Base-by-base conservation (phyloP, 2,329 filamentous ascomycete genomes). In the Fusarium sp. region DNA sequence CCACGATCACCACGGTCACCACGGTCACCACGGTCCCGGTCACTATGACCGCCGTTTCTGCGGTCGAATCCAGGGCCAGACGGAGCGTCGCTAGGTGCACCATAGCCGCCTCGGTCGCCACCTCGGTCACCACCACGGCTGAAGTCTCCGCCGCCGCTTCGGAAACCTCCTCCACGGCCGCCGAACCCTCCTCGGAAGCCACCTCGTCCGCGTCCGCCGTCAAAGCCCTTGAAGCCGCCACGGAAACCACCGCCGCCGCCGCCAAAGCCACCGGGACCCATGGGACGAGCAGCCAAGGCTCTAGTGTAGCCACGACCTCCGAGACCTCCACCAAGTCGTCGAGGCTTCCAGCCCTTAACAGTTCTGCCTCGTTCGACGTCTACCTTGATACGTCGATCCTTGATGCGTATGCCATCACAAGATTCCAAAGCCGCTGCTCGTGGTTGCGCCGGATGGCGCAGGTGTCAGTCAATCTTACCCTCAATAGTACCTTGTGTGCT, bases 351-450 rank as follows among this genome's bases (percentile, higher is more conserved):
- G 48, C 92, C 93, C 77, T 93, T 92, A 39, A 98, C 93, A 31
- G 96, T 98, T 73, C 96, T 92, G 72, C 96, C 96, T 77, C 96
- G 91, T 82, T 99, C 96, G 65, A 98, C 95, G 78, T 99, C 96
- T 76, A 98, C 94, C 77, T 97, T 89, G 76, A 98, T 93, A 75
- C 92, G 90, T 77, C 95, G 90, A 78, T 97, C 94, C 79, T 94
- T 97, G 83, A 99, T 97, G 73, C 91, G 91, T 77, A 97, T 92
- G 71, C 93, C 93, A 86, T 98, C 94, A 79, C 87, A 90, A 73
- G 85, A 82, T 76, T 91, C 97, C 85, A 98, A 90, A 81, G 96
- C 96, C 86, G 94, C 96, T 97, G 87, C 82, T 86, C 80, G 80
- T 78, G 80, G 81, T 81, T 83, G 84, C 85, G 83, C 85, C 84